phyloP scores from a whole-genome alignment of 345 rosid genomes.

The Nephelium lappaceum region DNA sequence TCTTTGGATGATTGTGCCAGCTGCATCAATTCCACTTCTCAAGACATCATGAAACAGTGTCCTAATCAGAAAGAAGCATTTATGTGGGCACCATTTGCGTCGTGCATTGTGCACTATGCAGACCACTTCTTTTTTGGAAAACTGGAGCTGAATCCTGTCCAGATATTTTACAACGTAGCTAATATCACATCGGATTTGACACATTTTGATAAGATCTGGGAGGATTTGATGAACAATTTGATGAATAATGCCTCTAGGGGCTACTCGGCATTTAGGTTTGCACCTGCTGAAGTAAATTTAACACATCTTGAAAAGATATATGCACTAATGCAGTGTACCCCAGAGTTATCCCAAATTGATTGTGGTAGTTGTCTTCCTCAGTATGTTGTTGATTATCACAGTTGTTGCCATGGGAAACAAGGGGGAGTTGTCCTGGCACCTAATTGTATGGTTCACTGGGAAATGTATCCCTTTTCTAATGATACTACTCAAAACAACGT shows the following conservation, averaged over 20 bases:
- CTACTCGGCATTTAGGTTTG: slow-evolving; percentile 20
- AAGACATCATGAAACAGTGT: slow-evolving; percentile 10
- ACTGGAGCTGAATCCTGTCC: too few species aligned
- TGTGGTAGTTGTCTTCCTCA: slow-evolving; percentile 21
- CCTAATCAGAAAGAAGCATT: slow-evolving; percentile 22
- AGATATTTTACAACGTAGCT: too few species aligned
- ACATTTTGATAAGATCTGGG: slow-evolving; percentile 22
- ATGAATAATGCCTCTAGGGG: slow-evolving; percentile 26
- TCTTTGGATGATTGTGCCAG: slow-evolving; percentile 29
- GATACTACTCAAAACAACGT: too few species aligned
- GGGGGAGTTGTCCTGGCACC: slow-evolving; percentile 27
- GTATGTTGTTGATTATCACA: slow-evolving; percentile 6
- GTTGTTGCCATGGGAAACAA: background rate
- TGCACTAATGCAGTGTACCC: slow-evolving; percentile 45
- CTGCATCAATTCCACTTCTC: slow-evolving; percentile 34
- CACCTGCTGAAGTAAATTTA: background rate
- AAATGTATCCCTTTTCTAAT: slow-evolving; percentile 30
- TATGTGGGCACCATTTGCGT: slow-evolving; percentile 2
- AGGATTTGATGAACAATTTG: too few species aligned
- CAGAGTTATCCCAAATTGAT: slow-evolving; percentile 27
- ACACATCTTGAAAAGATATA: slow-evolving; percentile 6
- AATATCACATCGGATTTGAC: too few species aligned
- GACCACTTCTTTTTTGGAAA: background rate
- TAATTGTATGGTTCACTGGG: slow-evolving; percentile 40
- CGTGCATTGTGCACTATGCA: background rate